phyloP scores from a whole-genome alignment of 2,329 filamentous ascomycete genomes.

The Sphaerulina musiva region DNA sequence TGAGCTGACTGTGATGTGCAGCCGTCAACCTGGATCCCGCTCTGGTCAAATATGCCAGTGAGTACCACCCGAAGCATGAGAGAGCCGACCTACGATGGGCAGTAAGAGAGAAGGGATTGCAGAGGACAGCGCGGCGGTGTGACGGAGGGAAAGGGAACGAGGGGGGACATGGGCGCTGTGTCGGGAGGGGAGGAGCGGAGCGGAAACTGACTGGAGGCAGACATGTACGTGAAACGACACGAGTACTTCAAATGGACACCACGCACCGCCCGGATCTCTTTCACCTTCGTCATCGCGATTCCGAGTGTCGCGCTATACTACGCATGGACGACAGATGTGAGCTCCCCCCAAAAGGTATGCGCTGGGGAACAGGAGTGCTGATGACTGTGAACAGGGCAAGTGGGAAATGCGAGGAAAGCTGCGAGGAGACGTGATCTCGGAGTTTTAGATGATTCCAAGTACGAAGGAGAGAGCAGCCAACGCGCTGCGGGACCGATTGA shows the following conservation, averaged over 20 bases:
- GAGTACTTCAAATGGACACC: constrained; percentile 94
- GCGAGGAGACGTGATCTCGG: constrained; percentile 73
- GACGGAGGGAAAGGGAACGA: neutral
- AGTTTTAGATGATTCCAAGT: constrained; percentile 54
- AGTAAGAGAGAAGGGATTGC: neutral
- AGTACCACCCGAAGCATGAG: constrained; percentile 31
- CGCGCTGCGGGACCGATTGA: neutral
- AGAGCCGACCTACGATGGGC: neutral
- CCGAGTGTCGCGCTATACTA: constrained; percentile 64
- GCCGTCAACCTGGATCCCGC: constrained; percentile 51
- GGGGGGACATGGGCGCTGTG: neutral
- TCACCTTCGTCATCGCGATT: constrained; percentile 68
- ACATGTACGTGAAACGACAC: constrained; percentile 76
- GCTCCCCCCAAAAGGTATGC: constrained; percentile 36
- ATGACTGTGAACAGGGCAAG: constrained; percentile 59
- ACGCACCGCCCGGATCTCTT: constrained; percentile 69
- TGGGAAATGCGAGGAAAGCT: constrained; percentile 81
- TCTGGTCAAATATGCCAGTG: constrained; percentile 50
- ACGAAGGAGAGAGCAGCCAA: neutral
- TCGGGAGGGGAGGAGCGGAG: constrained; percentile 2
- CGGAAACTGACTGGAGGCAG: constrained; percentile 44
- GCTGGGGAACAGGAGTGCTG: constrained; percentile 5
- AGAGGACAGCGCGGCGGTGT: neutral
- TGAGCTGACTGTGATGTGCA: constrained; percentile 27
- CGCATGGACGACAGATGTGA: constrained; percentile 78